A percentile compares a stretch with the other conserved stretches of the same genome.
phyloP scores from a whole-genome alignment of 345 rosid genomes.

The Litchi chinensis region DNA sequence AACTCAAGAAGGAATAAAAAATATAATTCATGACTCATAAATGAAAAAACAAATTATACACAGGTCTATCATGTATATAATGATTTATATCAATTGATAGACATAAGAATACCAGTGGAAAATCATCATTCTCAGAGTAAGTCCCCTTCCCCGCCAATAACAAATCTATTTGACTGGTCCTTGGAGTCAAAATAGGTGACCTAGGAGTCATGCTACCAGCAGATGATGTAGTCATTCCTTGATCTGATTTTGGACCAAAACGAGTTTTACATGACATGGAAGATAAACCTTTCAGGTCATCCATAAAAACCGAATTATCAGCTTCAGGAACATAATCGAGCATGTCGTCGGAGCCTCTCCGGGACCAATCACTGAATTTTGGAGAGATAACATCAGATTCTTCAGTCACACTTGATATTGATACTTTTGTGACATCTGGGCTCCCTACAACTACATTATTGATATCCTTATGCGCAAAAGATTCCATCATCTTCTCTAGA shows the following conservation, averaged over 20 bases:
- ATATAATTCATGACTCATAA: neutral
- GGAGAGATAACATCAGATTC: conserved; percentile 92
- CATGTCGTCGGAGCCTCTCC: conserved; percentile 99
- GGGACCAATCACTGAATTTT: conserved; percentile 93
- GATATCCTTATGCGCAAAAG: conserved; percentile 76
- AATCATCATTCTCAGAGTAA: conserved; percentile 80
- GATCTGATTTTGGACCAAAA: conserved; percentile 95
- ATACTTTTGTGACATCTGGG: conserved; percentile 87
- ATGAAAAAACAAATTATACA: neutral
- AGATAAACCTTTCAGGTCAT: conserved; percentile 91
- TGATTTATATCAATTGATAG: neutral
- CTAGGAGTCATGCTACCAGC: conserved; percentile 99
- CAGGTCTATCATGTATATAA: neutral
- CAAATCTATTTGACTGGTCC: conserved; percentile 84
- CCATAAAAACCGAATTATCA: conserved; percentile 76
- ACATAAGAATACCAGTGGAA: conserved; percentile 69
- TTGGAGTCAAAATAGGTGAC: conserved; percentile 93
- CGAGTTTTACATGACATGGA: conserved; percentile 95
- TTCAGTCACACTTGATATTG: conserved; percentile 86
- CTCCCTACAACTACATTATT: conserved; percentile 63
- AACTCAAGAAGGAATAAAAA: neutral
- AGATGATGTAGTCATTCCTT: conserved; percentile 96
- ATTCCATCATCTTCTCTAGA: conserved; percentile 88
- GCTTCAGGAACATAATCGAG: conserved; percentile 93
- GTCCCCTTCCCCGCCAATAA: conserved; percentile 83